Conservation (phyloP, 2,329 filamentous ascomycete species). For the Chalara sp. region DNA sequence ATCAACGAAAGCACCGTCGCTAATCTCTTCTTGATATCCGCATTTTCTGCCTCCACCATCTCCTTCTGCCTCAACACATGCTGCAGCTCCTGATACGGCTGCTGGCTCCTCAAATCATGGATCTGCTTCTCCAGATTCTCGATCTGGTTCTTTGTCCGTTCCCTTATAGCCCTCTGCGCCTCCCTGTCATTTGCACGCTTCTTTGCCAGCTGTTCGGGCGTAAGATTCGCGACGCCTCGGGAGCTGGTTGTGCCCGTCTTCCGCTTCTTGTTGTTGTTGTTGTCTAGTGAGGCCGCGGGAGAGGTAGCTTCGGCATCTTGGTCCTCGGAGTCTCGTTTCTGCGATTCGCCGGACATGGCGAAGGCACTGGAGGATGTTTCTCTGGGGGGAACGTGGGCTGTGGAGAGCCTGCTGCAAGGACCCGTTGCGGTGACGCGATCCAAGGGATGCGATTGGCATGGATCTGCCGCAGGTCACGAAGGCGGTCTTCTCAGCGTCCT, state of each 20-base stretch:
- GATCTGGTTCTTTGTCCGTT: slow-evolving; percentile 80
- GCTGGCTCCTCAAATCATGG: slow-evolving; percentile 65
- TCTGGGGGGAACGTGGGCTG: too few relatives aligned
- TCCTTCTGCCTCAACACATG: slow-evolving; percentile 69
- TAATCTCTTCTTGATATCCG: slow-evolving; percentile 65
- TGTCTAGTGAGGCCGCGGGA: slow-evolving; percentile 6
- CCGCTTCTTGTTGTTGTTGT: slow-evolving; percentile 26
- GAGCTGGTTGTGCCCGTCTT: slow-evolving; percentile 50
- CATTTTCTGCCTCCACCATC: slow-evolving; percentile 70
- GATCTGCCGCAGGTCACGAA: too few relatives aligned
- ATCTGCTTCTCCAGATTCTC: slow-evolving; percentile 57
- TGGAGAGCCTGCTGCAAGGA: not conserved
- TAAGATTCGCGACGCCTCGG: slow-evolving; percentile 75
- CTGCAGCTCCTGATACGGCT: slow-evolving; percentile 80
- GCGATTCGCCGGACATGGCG: too few relatives aligned
- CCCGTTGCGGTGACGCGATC: not conserved
- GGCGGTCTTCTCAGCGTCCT: too few relatives aligned
- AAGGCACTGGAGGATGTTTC: too few relatives aligned
- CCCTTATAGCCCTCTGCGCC: slow-evolving; percentile 79
- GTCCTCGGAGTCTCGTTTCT: not conserved
- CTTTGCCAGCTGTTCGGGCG: slow-evolving; percentile 79
- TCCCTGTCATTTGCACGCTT: slow-evolving; percentile 90
- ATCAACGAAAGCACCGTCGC: slow-evolving; percentile 57
- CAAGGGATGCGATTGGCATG: too few relatives aligned
- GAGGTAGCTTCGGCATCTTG: not conserved